Base-by-base conservation (phyloP, 2,329 filamentous ascomycete genomes). In the Nemania bipapillata region DNA sequence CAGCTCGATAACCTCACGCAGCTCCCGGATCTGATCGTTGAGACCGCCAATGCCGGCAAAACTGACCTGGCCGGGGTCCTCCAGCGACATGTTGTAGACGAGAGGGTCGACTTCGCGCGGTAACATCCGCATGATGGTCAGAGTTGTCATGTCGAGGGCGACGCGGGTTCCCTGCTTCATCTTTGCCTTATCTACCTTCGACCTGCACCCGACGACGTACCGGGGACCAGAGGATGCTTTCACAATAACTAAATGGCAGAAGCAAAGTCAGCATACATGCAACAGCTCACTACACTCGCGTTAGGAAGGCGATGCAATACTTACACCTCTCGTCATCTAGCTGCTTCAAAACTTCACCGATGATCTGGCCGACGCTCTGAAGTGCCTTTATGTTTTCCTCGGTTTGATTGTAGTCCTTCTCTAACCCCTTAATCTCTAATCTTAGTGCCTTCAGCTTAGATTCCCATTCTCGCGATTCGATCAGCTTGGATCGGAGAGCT, bases 61-160 rank as follows among this genome's bases (percentile, higher is more conserved):
- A 85, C 93, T 97, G 81, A 99, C 91, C 81, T 98, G 95, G 5
- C 96, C 96, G 0, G 96, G 96, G 80, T 99, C 96, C 81, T 99
- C 96, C 76, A 99, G 83, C 22, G 96, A 99, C 96, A 99, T 99
- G 86, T 99, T 99, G 88, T 99, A 99, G 75, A 99, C 96, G 74
- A 99, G 87, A 22, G 96, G 96, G 79, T 99, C 96, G 79, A 99
- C 96, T 85, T 99, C 96, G 81, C 96, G 92, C 68, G 96, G 96
- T 54, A 99, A 87, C 96, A 99, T 99, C 78, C 96, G 93, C 96
- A 99, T 99, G 82, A 99, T 99, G 69, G 96, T 99, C 75, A 99
- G 91, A 22, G 96, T 99, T 59, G 96, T 99, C 96, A 99, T 99
- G 79, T 99, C 96, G 68, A 99, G 90, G 37, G 96, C 95, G 63